Percentiles rank a stretch among this genome's conserved stretches.
These are phyloP conservation scores for Pelargonium citronellum DNA, from an alignment of 441 rosid genomes.

Conservation along the genomic window DNA sequence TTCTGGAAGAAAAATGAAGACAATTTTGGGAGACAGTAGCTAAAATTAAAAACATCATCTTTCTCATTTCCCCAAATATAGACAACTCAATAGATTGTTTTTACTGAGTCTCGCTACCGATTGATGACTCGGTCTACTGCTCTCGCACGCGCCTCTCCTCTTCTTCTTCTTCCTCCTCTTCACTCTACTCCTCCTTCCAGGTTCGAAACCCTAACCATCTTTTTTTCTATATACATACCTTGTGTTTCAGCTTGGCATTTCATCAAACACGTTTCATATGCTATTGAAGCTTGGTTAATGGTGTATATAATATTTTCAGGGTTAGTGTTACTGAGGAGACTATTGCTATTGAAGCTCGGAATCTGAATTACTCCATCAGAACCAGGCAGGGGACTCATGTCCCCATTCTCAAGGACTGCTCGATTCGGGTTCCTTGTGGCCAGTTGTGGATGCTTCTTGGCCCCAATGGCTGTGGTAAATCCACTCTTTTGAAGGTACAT, in stretches of 20 bases:
- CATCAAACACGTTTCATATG: conserved; percentile 11
- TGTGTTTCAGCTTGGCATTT: conserved; percentile 22
- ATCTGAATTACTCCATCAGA: conserved; percentile 51
- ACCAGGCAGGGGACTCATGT: conserved; percentile 48
- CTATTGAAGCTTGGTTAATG: not conserved
- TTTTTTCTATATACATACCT: no score
- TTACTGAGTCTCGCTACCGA: not conserved
- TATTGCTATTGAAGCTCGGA: conserved; percentile 59
- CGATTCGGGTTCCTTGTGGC: conserved; percentile 66
- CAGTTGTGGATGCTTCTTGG: conserved; percentile 95
- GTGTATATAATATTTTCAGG: conserved; percentile 29
- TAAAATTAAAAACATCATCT: no score
- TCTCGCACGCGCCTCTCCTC: conserved; percentile 11
- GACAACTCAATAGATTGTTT: not conserved
- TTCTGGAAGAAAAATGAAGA: no score
- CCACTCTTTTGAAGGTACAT: conserved; percentile 81
- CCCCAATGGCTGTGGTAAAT: conserved; percentile 96
- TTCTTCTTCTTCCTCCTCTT: conserved; percentile 22
- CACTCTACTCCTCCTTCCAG: conserved; percentile 24
- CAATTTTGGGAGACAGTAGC: no score
- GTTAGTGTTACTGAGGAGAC: conserved; percentile 25
- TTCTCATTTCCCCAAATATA: no score
- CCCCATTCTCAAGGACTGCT: conserved; percentile 72
- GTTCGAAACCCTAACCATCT: conserved; percentile 13
- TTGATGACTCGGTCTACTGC: not conserved